A percentile compares a stretch with the other conserved stretches of the same genome.
Conservation (phyloP, 1,284 basidiomycete species). For the Sphaerobolus stellatus region DNA sequence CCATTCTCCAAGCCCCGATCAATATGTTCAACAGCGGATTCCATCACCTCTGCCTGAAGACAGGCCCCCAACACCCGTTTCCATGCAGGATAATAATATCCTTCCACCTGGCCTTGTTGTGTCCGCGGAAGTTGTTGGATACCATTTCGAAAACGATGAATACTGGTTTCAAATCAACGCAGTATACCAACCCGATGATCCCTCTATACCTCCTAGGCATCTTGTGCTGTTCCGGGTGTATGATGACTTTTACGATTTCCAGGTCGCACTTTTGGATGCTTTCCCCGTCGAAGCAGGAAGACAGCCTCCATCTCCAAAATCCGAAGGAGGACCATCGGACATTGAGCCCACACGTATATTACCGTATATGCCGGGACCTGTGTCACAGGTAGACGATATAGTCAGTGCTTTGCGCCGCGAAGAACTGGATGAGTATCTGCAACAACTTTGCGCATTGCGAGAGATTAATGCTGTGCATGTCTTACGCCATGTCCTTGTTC, state of each 20-base stretch:
- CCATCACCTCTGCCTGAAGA: constrained; percentile 18
- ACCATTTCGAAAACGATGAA: constrained; percentile 94
- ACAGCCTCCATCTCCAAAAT: constrained; percentile 35
- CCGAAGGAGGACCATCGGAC: constrained; percentile 30
- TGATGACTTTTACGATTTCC: constrained; percentile 98
- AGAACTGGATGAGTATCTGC: constrained; percentile 89
- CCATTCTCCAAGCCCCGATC: too few species aligned
- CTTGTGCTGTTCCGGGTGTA: constrained; percentile 94
- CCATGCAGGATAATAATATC: constrained; percentile 19
- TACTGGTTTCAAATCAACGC: constrained; percentile 98
- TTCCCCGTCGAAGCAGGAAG: constrained; percentile 91
- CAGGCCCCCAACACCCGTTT: constrained; percentile 24
- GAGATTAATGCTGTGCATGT: constrained; percentile 74
- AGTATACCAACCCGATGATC: constrained; percentile 78
- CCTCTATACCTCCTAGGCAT: constrained; percentile 68
- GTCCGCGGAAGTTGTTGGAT: constrained; percentile 89
- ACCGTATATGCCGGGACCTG: constrained; percentile 95
- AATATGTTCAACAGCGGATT: too few species aligned
- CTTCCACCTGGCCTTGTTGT: constrained; percentile 80
- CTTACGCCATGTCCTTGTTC: constrained; percentile 77
- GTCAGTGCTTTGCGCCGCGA: constrained; percentile 79
- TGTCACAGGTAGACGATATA: constrained; percentile 80
- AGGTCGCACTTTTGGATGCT: constrained; percentile 81
- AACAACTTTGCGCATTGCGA: constrained; percentile 71
- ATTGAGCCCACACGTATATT: constrained; percentile 64